A percentile compares a stretch with the other conserved stretches of the same genome.
Conservation (phyloP, 1,284 basidiomycete species). For the Moesziomyces parantarcticus region DNA sequence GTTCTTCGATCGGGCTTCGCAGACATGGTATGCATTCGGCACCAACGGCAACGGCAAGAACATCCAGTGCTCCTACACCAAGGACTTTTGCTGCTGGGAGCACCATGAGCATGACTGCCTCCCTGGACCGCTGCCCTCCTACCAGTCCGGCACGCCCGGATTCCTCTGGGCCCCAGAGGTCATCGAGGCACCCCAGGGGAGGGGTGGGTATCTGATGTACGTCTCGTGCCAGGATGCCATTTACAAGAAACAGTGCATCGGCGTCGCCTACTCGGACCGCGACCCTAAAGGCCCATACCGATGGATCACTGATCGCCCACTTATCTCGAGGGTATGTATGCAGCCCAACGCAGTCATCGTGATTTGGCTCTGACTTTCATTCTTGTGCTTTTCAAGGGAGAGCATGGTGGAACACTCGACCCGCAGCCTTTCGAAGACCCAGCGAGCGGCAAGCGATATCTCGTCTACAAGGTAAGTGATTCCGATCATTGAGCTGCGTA, state of each 20-base stretch:
- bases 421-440: conserved; percentile 59
- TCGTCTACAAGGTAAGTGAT: conserved; percentile 48
- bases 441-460: conserved; percentile 37
- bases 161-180: conserved; percentile 58
- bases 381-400: conserved; percentile 19
- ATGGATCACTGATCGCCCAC: conserved; percentile 46
- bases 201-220: conserved; percentile 57
- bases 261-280: conserved; percentile 49
- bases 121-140: conserved; percentile 46
- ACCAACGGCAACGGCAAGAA: conserved; percentile 57
- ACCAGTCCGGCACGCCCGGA: conserved; percentile 38
- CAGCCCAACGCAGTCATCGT: neutral
- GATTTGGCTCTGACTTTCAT: neutral
- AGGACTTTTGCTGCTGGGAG: conserved; percentile 53
- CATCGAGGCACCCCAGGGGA: conserved; percentile 43
- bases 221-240: conserved; percentile 43
- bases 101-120: conserved; percentile 51
- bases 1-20: conserved; percentile 38
- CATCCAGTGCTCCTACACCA: conserved; percentile 48
- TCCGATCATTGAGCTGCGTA: neutral
- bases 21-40: conserved; percentile 48
- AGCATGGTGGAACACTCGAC: conserved; percentile 49
- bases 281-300: conserved; percentile 47
- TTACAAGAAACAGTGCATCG: conserved; percentile 52
- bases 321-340: conserved; percentile 42